These are phyloP conservation scores for Cryptococcus amylolentus DNA, from an alignment of 1,284 basidiomycete genomes.

Conservation along the genomic window DNA sequence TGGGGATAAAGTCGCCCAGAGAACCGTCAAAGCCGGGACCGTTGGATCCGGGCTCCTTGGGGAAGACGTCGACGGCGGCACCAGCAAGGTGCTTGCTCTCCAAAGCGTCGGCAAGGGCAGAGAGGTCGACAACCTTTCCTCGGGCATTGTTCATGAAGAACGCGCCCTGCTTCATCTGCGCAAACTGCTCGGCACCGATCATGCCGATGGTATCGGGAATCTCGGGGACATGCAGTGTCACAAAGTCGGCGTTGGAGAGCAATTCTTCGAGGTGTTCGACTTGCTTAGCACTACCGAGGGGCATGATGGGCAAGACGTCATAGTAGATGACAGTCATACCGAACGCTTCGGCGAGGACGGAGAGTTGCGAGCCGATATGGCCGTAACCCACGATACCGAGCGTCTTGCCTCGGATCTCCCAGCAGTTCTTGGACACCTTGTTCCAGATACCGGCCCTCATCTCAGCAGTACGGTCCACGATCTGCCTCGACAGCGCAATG, in stretches of 20 bases:
- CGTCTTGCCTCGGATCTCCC: slow-evolving; percentile 97
- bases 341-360: slow-evolving; percentile 93
- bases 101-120: slow-evolving; percentile 77
- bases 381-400: slow-evolving; percentile 98
- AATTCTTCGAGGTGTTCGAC: slow-evolving; percentile 77
- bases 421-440: slow-evolving; percentile 97
- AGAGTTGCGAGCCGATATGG: slow-evolving; percentile 96
- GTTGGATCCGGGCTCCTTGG: slow-evolving; percentile 85
- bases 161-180: slow-evolving; percentile 89
- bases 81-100: slow-evolving; percentile 85
- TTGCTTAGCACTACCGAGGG: slow-evolving; percentile 88
- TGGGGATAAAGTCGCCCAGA: slow-evolving; percentile 74
- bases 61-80: slow-evolving; percentile 93
- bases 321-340: slow-evolving; percentile 96
- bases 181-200: slow-evolving; percentile 74
- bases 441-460: slow-evolving; percentile 92
- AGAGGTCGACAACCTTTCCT: slow-evolving; percentile 91
- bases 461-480: slow-evolving; percentile 84
- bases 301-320: slow-evolving; percentile 97
- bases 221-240: slow-evolving; percentile 95
- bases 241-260: slow-evolving; percentile 80
- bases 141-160: slow-evolving; percentile 99
- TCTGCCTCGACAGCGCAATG: slow-evolving; percentile 89
- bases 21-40: slow-evolving; percentile 78
- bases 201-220: slow-evolving; percentile 93